These are phyloP conservation scores for Balakata baccata DNA, from an alignment of 345 rosid species.

Conservation along the genomic window DNA sequence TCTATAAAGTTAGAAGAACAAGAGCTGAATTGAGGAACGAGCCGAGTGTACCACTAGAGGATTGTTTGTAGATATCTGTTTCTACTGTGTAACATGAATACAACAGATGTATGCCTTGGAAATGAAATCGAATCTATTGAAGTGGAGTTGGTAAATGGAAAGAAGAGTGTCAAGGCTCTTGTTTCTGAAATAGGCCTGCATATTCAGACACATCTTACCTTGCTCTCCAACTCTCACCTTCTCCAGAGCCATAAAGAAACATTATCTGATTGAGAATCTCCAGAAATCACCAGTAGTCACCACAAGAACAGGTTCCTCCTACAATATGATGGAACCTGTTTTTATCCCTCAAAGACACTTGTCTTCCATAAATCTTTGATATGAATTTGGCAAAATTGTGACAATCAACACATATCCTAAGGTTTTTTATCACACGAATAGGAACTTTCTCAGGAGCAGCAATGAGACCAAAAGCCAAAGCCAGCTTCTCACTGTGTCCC, in stretches of 20 bases:
- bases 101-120: not conserved
- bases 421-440: slow-evolving; percentile 71
- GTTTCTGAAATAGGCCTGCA: too few relatives aligned
- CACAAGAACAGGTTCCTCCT: slow-evolving; percentile 66
- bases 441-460: slow-evolving; percentile 45
- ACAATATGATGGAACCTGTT: slow-evolving; percentile 67
- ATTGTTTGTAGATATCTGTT: too few relatives aligned
- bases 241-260: not conserved
- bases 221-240: not conserved
- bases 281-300: slow-evolving; percentile 71
- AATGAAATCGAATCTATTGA: not conserved
- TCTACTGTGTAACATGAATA: not conserved
- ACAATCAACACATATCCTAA: slow-evolving; percentile 80
- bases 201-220: not conserved
- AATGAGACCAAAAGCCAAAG: slow-evolving; percentile 72
- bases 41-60: too few relatives aligned
- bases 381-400: slow-evolving; percentile 81
- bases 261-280: not conserved
- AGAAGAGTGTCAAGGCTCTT: not conserved
- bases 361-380: slow-evolving; percentile 52
- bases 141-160: not conserved
- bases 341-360: slow-evolving; percentile 69
- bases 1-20: not conserved
- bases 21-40: not conserved
- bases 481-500: slow-evolving; percentile 87